Conservation (phyloP, 2,329 filamentous ascomycete genomes). For the Trichoderma sp. region DNA sequence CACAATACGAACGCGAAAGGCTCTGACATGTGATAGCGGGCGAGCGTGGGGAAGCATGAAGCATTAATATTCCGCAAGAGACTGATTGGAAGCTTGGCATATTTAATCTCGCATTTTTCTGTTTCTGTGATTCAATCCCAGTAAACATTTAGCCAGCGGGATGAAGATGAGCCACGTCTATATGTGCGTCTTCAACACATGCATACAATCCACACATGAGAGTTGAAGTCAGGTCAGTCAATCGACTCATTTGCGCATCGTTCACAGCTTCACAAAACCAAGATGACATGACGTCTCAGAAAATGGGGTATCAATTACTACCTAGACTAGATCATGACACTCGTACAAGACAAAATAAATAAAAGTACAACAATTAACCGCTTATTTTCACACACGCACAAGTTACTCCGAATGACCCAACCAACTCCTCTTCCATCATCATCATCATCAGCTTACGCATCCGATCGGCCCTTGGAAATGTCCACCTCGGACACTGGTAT, state of each 20-base stretch:
- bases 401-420: not conserved
- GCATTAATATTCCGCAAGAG: not conserved
- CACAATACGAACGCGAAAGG: not conserved
- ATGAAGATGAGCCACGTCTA: not conserved
- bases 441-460: not conserved
- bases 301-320: slow-evolving; percentile 23
- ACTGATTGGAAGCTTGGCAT: not conserved
- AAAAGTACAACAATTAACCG: slow-evolving; percentile 1
- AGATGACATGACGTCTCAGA: not conserved
- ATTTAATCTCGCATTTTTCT: not conserved
- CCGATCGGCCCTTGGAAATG: slow-evolving; percentile 26
- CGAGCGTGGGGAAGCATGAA: not conserved
- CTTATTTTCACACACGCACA: not conserved
- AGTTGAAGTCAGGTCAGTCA: not conserved
- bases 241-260: not conserved
- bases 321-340: slow-evolving; percentile 20
- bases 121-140: not conserved
- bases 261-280: not conserved
- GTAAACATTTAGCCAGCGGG: not conserved
- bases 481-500: slow-evolving; percentile 42
- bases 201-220: not conserved
- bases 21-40: slow-evolving; percentile 10
- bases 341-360: slow-evolving; percentile 4
- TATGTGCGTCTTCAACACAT: not conserved
- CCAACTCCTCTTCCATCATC: not conserved